Evolutionary conservation across 2,329 filamentous ascomycete genomes (phyloP).

Genomic region (Fusarium anguioides): DNA sequence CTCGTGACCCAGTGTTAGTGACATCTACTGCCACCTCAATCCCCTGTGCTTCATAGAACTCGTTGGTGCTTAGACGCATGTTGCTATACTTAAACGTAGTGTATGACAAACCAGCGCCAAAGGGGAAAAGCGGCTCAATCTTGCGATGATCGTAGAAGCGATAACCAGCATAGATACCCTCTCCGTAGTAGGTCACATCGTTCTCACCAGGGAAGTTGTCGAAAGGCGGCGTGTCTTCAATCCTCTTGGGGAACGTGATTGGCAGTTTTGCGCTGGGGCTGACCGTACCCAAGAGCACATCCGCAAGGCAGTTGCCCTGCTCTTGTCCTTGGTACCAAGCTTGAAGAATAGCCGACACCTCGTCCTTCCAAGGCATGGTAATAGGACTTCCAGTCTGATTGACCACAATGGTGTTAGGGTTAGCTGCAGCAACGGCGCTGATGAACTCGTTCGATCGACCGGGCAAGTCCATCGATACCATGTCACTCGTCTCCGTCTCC

Average conservation of each 20-base stretch:
- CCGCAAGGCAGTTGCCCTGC: background rate
- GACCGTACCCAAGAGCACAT: background rate
- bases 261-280: background rate
- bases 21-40: constrained; percentile 26
- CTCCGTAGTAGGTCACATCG: constrained; percentile 72
- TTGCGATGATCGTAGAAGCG: constrained; percentile 70
- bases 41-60: background rate
- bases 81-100: constrained; percentile 52
- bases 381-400: background rate
- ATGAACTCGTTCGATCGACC: background rate
- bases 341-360: background rate
- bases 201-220: constrained; percentile 74
- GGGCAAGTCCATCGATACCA: background rate
- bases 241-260: constrained; percentile 3
- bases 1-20: constrained; percentile 16
- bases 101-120: constrained; percentile 28
- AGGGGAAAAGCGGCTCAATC: constrained; percentile 56
- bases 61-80: constrained; percentile 6
- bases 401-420: background rate
- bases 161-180: constrained; percentile 79
- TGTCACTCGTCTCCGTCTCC: background rate
- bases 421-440: background rate
- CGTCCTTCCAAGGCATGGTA: background rate
- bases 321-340: constrained; percentile 1
- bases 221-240: constrained; percentile 75